Percentiles rank a stretch among this genome's conserved stretches.
Conservation (phyloP, 768 basidiomycete genomes). For the Mrakia blollopis region DNA sequence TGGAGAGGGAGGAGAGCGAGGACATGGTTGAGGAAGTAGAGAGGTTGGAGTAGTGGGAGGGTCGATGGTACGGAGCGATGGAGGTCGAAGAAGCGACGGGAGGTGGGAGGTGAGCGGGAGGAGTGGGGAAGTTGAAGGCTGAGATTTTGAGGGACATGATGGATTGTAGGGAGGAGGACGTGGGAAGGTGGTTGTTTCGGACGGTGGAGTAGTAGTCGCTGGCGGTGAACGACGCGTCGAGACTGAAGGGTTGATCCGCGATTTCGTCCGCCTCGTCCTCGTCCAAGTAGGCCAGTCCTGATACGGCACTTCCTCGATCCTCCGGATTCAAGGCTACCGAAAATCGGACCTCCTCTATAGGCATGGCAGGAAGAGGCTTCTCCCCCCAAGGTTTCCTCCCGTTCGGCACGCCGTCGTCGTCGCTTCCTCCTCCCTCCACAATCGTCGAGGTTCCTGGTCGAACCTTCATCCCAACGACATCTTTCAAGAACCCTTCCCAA, state of each 20-base stretch:
- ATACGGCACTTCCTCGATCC: neutral
- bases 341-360: neutral
- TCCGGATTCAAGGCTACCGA: neutral
- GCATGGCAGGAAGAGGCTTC: neutral
- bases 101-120: neutral
- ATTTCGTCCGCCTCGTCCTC: conserved; percentile 8
- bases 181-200: neutral
- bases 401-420: neutral
- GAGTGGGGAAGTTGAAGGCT: conserved; percentile 11
- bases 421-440: no score
- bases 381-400: conserved; percentile 1
- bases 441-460: neutral
- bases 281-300: conserved; percentile 6
- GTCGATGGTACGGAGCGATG: neutral
- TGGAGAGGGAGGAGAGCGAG: neutral
- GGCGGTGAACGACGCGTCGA: conserved; percentile 11
- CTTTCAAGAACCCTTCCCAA: conserved; percentile 4
- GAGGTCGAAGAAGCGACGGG: neutral
- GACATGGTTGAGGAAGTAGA: conserved; percentile 5
- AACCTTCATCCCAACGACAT: neutral
- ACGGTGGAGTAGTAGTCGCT: neutral
- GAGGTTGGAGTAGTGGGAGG: neutral
- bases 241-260: conserved; percentile 10
- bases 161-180: neutral
- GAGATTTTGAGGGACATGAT: conserved; percentile 6